Evolutionary conservation across 108 stramenopile genomes (phyloP).

Genomic region (Nitzschia putrida): DNA sequence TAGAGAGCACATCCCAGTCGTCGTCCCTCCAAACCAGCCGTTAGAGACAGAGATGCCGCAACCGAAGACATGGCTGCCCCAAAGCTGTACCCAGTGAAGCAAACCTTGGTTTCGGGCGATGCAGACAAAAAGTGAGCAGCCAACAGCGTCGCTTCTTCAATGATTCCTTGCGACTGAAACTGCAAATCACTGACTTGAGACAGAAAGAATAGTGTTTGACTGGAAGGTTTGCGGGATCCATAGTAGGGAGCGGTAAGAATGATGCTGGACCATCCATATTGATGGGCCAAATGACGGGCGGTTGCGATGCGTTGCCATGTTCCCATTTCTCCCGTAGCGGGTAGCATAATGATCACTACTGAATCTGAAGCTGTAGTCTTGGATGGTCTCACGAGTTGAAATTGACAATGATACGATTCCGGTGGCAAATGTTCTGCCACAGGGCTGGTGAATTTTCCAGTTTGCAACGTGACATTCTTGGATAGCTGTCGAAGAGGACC

Average conservation of each 20-base stretch:
- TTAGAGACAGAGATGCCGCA: slow-evolving; percentile 10
- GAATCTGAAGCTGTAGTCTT: not conserved
- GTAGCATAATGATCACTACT: slow-evolving; percentile 18
- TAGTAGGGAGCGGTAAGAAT: slow-evolving; percentile 36
- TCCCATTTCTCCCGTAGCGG: slow-evolving; percentile 27
- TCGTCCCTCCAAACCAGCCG: not conserved
- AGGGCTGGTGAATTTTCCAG: slow-evolving; percentile 18
- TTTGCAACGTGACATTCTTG: slow-evolving; percentile 8
- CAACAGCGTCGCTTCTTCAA: slow-evolving; percentile 15
- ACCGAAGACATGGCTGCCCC: slow-evolving; percentile 28
- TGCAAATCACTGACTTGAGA: slow-evolving; percentile 8
- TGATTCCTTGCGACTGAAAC: slow-evolving; percentile 7
- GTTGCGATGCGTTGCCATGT: slow-evolving; percentile 6
- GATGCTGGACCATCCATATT: slow-evolving; percentile 26
- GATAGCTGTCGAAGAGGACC: not conserved
- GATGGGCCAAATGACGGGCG: slow-evolving; percentile 20
- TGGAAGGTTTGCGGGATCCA: slow-evolving; percentile 15
- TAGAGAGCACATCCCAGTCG: slow-evolving; percentile 16
- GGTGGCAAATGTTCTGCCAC: slow-evolving; percentile 15
- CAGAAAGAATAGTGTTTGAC: slow-evolving; percentile 25
- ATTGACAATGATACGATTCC: not conserved
- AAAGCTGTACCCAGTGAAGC: slow-evolving; percentile 25
- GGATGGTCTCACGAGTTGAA: slow-evolving; percentile 11
- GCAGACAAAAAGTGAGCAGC: slow-evolving; percentile 3
- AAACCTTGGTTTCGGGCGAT: slow-evolving; percentile 9